A percentile compares a stretch with the other conserved stretches of the same genome.
Evolutionary conservation across 2,329 filamentous ascomycete species (phyloP).

Genomic region (Aspergillus tanneri): DNA sequence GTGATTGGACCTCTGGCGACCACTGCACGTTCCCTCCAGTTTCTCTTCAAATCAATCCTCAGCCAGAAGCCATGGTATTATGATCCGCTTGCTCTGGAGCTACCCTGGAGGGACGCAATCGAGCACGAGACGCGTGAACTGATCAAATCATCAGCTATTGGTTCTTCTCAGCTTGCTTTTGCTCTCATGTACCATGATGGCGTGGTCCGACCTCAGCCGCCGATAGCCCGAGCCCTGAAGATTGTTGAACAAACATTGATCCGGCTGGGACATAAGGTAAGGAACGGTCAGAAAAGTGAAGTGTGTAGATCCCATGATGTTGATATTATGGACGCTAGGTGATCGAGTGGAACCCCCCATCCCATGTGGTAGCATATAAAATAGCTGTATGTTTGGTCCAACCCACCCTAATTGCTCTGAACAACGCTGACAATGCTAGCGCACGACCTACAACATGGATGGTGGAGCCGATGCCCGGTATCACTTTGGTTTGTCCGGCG

Average conservation of each 20-base stretch:
- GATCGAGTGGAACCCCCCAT: conserved; percentile 60
- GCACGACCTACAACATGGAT: conserved; percentile 37
- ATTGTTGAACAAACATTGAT: conserved; percentile 52
- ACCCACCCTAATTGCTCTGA: too few relatives aligned
- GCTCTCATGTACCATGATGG: conserved; percentile 57
- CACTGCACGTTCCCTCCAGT: conserved; percentile 53
- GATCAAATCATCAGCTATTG: conserved; percentile 36
- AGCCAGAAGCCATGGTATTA: conserved; percentile 62
- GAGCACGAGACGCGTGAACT: conserved; percentile 39
- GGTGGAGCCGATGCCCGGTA: conserved; percentile 53
- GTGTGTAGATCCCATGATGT: background rate
- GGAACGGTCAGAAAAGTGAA: background rate
- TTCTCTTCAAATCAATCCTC: conserved; percentile 59
- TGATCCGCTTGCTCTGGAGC: conserved; percentile 64
- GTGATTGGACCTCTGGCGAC: conserved; percentile 64
- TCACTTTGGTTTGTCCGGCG: conserved; percentile 56
- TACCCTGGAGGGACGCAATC: conserved; percentile 61
- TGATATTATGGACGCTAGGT: conserved; percentile 34
- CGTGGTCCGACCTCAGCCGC: conserved; percentile 54
- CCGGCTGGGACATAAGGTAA: conserved; percentile 53
- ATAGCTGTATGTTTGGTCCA: conserved; percentile 39
- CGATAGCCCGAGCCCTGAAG: conserved; percentile 55
- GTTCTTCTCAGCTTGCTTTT: conserved; percentile 49
- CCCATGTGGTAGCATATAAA: conserved; percentile 43
- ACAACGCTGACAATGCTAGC: conserved; percentile 23